Base-by-base conservation (phyloP, 2,329 filamentous ascomycete species). In the Lachnellula hyalina region DNA sequence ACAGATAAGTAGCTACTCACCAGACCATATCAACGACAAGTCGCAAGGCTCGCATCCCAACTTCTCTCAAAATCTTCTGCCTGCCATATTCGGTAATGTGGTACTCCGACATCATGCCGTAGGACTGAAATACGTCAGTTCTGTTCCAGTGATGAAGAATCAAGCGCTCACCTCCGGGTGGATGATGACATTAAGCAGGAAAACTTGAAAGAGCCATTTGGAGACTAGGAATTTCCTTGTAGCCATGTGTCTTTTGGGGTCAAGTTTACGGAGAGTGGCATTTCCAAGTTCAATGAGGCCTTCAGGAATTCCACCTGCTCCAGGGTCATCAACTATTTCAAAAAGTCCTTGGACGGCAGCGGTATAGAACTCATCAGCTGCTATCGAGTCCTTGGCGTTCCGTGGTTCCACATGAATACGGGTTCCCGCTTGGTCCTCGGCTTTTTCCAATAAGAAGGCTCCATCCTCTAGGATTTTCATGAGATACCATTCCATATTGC, bases 391-490 rank as follows among this genome's bases (percentile, higher is more conserved):
- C 69, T 93, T 88, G 55, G 85, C 82, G 59, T 85, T 85, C 75
- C 89, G 88, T 59, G 85, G 79, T 53, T 86, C 85, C 41, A 89
- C 76, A 71, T 90, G 85, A 72, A 86, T 81, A 60, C 86, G 78
- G 57, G 85, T 84, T 36, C 85, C 82, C 59, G 87, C 80, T 64
- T 90, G 87, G 67, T 91, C 87, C 70, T 92, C 89, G 65, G 89
- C 85, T 67, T 88, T 86, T 67, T 96, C 91, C 63, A 96, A 78
- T 54, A 97, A 77, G 68, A 96, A 96, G 40, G 91, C 87, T 62
- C 94, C 94, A 65, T 95, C 89, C 72, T 96, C 90, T 34, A 99
- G 81, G 57, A 95, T 90, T 69, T 94, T 89, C 89, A 96, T 94
- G 12, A 99, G 81, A 70, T 93, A 97, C 73, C 90, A 88, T 73